Percentiles rank a stretch among this genome's conserved stretches.
Conservation (phyloP, 495 filamentous ascomycete genomes). For the Melanomma pulvis-pyrius region DNA sequence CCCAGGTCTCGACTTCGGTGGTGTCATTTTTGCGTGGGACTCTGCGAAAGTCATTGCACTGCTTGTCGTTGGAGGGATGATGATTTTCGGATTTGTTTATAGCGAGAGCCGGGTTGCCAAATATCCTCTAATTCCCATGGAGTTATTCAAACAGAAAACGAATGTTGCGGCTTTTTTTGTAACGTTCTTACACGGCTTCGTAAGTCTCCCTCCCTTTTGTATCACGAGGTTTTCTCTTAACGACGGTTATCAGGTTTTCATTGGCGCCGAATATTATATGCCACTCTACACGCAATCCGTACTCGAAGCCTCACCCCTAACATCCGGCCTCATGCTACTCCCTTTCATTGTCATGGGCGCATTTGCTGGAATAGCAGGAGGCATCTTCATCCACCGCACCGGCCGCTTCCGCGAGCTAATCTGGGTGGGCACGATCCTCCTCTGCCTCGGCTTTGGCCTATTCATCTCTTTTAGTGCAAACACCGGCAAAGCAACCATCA, state of each 20-base stretch:
- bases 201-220: slow-evolving; percentile 38
- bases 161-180: slow-evolving; percentile 48
- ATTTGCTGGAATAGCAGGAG: slow-evolving; percentile 52
- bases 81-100: slow-evolving; percentile 43
- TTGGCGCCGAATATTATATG: slow-evolving; percentile 60
- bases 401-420: slow-evolving; percentile 64
- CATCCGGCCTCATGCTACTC: slow-evolving; percentile 57
- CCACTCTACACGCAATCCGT: slow-evolving; percentile 63
- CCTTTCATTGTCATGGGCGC: slow-evolving; percentile 58
- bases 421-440: slow-evolving; percentile 51
- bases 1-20: slow-evolving; percentile 48
- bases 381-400: slow-evolving; percentile 60
- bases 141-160: slow-evolving; percentile 39
- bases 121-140: slow-evolving; percentile 47
- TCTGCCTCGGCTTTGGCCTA: slow-evolving; percentile 57
- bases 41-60: slow-evolving; percentile 46
- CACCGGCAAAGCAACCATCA: slow-evolving; percentile 50
- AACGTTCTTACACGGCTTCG: slow-evolving; percentile 53
- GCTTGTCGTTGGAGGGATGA: slow-evolving; percentile 43
- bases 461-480: slow-evolving; percentile 52
- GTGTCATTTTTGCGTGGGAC: slow-evolving; percentile 44
- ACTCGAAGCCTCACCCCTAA: slow-evolving; percentile 53
- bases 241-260: slow-evolving; percentile 43
- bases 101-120: slow-evolving; percentile 43
- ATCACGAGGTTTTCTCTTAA: too few relatives aligned